Base-by-base conservation (phyloP, 2,329 filamentous ascomycete genomes). In the Sphaerulina vaccinii region DNA sequence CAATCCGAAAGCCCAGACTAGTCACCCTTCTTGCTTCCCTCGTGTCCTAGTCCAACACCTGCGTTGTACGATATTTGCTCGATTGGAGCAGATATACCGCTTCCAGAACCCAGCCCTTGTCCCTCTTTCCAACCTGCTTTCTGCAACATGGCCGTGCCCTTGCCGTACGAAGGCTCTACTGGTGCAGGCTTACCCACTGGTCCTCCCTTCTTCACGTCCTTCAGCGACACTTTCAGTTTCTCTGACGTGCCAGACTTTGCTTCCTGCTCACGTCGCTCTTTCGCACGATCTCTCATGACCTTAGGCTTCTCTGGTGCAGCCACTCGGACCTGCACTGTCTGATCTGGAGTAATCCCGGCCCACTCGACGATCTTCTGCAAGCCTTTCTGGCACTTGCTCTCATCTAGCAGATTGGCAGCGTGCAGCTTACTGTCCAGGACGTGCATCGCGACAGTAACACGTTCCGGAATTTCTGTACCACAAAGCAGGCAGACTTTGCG, bases 101-200 rank as follows among this genome's bases (percentile, higher is more conserved):
- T 51, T 21, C 81, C 82, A 39, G 79, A 77, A 0, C 86, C 86
- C 3, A 88, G 73, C 0, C 86, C 85, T 51, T 79, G 75, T 7
- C 86, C 85, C 1, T 77, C 74, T 18, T 73, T 81, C 85, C 85
- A 88, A 21, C 86, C 86, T 81, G 87, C 86, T 73, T 88, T 88
- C 33, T 83, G 81, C 33, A 89, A 73, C 64, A 88, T 76, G 11
- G 41, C 45, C 32, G 49, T 42, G 22, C 59, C 59, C 35, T 55
- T 62, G 29, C 61, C 60, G 35, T 54, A 65, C 5, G 75, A 70
- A 24, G 72, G 68, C 6, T 66, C 52, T 1, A 64, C 52, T 4
- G 41, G 40, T n/a, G n/a, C 32, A 36, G 45, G 18, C 11, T 19
- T 23, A 10, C 19, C 32, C 16, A 33, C 45, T 6, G 35, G 33